Evolutionary conservation across 768 basidiomycete species (phyloP), one percentile per base, ranked within the genome.

Genomic region (Xerocomellus intermedius): DNA sequence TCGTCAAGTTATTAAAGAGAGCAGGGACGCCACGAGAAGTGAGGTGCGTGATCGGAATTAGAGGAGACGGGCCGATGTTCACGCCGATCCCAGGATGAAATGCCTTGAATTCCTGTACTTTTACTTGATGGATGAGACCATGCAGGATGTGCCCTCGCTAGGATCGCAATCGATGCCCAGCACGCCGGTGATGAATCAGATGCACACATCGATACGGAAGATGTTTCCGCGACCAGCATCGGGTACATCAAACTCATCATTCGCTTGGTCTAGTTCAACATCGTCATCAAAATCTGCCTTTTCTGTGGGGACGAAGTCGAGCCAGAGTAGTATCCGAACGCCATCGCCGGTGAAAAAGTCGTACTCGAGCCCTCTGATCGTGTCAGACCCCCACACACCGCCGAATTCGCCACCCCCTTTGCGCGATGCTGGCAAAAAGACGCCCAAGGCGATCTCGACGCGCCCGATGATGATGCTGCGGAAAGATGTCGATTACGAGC

Each of bases 101-200:
- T 96, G 93, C 58, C 77, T 98, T 17, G 95, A 97, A 67, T 94
- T 97, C 63, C 74, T 98, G 16, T 96, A 96, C 70, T 97, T 95
- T 70, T 98, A 98, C 69, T 78, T 98, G 8, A 77, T 96, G 42
- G 94, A 95, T 56, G 94, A 97, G 66, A 83, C 82, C 1, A 66
- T 74, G 7, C 54, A 59, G 21, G 54, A 60, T 4, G 53, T 46
- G 41, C 19, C 49, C 52, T 56, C 36, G 38, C 19, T 55, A 0
- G 58, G 52, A 33, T 48, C 58, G 4, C 78, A 80, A 6, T 61
- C 69, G 5, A 63, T 69, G 12, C 75, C 76, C 0, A 61, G 72
- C n/a, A 63, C 75, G 17, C 60, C 71, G 3, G 46, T 59, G 48
- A 19, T 47, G 52, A 50, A 65, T 30, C 45, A 76, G 77, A 55